phyloP scores from a whole-genome alignment of 2,329 filamentous ascomycete species.

The Talaromyces piceae region DNA sequence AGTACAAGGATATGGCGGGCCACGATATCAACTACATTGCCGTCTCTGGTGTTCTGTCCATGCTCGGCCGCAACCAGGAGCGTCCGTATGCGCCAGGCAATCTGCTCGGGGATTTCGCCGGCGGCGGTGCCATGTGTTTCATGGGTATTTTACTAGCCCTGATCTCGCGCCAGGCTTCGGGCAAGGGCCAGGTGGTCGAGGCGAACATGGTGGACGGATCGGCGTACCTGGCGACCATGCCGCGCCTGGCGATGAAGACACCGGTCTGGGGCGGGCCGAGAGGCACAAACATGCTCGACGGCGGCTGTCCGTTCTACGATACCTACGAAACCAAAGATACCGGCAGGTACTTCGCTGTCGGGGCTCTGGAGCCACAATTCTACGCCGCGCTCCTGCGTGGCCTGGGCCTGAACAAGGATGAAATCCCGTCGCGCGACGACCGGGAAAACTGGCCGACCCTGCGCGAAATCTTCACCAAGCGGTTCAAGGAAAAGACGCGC shows the following conservation, averaged over 20 bases:
- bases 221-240: constrained; percentile 70
- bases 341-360: constrained; percentile 73
- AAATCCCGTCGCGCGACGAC: constrained; percentile 49
- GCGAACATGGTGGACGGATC: constrained; percentile 95
- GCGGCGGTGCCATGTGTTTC: constrained; percentile 75
- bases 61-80: constrained; percentile 64
- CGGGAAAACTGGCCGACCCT: constrained; percentile 61
- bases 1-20: constrained; percentile 80
- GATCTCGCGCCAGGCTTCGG: constrained; percentile 55
- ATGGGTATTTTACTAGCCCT: constrained; percentile 76
- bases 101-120: constrained; percentile 83
- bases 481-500: constrained; percentile 64
- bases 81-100: constrained; percentile 76
- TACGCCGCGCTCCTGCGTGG: constrained; percentile 62
- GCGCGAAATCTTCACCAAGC: constrained; percentile 49
- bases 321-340: constrained; percentile 76
- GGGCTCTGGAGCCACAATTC: constrained; percentile 83
- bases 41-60: constrained; percentile 67
- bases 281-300: constrained; percentile 73
- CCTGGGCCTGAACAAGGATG: constrained; percentile 49
- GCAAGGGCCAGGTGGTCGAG: constrained; percentile 80
- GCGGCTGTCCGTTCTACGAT: constrained; percentile 80
- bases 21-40: constrained; percentile 97
- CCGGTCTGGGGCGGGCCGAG: constrained; percentile 56
- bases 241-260: constrained; percentile 59